phyloP scores from a whole-genome alignment of 768 basidiomycete species.

The Harrya chromipes region DNA sequence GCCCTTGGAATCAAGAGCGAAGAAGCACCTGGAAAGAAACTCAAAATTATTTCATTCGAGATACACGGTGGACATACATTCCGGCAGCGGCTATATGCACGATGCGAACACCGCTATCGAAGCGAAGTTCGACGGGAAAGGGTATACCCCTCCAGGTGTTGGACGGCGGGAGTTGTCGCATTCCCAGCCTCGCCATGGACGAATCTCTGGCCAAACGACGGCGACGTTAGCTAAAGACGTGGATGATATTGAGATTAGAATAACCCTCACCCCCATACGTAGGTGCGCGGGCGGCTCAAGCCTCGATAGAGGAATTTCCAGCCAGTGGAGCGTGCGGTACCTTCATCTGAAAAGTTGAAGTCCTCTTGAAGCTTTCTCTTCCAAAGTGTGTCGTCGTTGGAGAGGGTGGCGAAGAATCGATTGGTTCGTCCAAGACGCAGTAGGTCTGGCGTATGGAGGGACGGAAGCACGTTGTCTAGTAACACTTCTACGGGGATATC shows the following conservation, averaged over 20 bases:
- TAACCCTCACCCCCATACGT: constrained; percentile 57
- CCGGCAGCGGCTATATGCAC: constrained; percentile 79
- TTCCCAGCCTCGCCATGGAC: constrained; percentile 62
- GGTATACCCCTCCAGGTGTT: constrained; percentile 46
- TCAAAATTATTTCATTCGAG: constrained; percentile 2
- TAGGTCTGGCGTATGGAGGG: constrained; percentile 52
- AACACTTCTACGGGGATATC: constrained; percentile 76
- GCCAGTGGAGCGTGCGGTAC: constrained; percentile 70
- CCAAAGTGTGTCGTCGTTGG: constrained; percentile 79
- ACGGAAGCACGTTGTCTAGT: constrained; percentile 66
- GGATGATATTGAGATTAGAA: not conserved
- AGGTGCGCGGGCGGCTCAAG: constrained; percentile 51
- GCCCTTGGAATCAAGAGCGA: constrained; percentile 77
- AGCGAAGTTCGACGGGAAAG: constrained; percentile 58
- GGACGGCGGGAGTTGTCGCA: constrained; percentile 36
- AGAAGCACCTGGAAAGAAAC: constrained; percentile 66
- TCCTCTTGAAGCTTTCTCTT: constrained; percentile 62
- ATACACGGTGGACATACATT: constrained; percentile 49
- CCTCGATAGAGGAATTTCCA: constrained; percentile 81
- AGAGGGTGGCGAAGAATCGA: constrained; percentile 57
- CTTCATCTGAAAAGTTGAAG: constrained; percentile 72
- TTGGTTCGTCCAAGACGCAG: constrained; percentile 58
- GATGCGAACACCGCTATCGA: constrained; percentile 55
- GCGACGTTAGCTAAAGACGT: not conserved
- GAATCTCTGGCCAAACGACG: constrained; percentile 44